Evolutionary conservation across 805 yeast species (phyloP).

Genomic region (Lipomyces yamanashiensis): DNA sequence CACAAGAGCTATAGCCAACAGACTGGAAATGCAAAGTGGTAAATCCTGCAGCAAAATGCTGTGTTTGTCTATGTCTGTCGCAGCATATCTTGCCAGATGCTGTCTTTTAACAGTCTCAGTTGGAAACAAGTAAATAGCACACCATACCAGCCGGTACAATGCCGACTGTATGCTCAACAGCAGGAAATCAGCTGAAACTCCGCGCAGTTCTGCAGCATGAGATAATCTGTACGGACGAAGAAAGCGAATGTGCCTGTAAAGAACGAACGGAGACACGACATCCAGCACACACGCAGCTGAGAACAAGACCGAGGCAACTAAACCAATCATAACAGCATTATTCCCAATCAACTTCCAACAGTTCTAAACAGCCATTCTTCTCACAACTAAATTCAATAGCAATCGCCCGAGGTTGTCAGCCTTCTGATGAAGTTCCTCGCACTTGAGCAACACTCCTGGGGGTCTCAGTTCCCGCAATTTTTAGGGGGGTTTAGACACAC

Average conservation of each 20-base stretch:
- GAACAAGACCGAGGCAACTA: constrained; percentile 1
- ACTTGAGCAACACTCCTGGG: no score
- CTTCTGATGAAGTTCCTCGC: neutral
- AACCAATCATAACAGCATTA: neutral
- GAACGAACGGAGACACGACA: constrained; percentile 3
- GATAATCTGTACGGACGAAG: constrained; percentile 1
- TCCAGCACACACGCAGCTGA: constrained; percentile 1
- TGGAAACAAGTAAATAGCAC: constrained; percentile 15
- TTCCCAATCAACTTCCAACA: neutral
- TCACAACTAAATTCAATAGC: no score
- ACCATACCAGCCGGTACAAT: constrained; percentile 3
- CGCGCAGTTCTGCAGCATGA: constrained; percentile 3
- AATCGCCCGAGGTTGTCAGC: neutral
- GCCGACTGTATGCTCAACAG: constrained; percentile 6
- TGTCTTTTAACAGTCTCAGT: neutral
- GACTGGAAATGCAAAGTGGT: constrained; percentile 1
- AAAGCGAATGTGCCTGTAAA: constrained; percentile 10
- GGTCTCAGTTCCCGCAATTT: neutral
- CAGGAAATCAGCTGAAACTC: constrained; percentile 21
- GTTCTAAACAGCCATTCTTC: neutral
- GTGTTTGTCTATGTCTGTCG: neutral
- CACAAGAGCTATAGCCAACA: neutral
- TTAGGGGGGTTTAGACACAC: neutral
- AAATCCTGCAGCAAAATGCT: neutral
- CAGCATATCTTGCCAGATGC: constrained; percentile 14